These are phyloP conservation scores for Carpinus fangiana DNA, from an alignment of 306 rosid genomes.

Conservation along the genomic window DNA sequence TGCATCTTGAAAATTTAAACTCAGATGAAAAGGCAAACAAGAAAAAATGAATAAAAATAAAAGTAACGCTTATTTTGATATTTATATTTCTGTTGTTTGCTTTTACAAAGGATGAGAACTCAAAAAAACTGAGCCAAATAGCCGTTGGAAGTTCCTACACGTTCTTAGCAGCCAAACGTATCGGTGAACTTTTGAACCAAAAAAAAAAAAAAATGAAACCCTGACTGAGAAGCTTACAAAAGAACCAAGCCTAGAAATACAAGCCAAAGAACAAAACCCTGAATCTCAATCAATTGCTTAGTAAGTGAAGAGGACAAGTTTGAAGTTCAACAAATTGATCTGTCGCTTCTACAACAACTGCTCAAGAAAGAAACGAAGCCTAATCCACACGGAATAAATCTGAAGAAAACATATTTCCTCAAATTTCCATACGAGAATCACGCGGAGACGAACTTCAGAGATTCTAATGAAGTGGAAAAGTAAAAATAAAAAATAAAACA, in stretches of 20 bases:
- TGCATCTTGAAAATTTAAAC: constrained; percentile 11
- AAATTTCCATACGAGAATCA: not conserved
- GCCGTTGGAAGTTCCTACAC: not conserved
- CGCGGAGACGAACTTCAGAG: not conserved
- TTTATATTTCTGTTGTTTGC: not conserved
- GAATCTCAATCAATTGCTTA: not conserved
- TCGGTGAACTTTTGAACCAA: not conserved
- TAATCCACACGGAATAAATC: not conserved
- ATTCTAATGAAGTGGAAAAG: not conserved
- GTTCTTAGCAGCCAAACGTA: not conserved
- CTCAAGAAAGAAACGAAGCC: not conserved
- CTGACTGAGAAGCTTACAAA: not conserved
- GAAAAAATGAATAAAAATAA: not conserved
- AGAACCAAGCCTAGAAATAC: not conserved
- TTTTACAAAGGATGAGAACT: not conserved
- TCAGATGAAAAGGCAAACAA: constrained; percentile 6
- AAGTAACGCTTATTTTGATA: not conserved
- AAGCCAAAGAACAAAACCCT: not conserved
- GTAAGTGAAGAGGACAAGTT: not conserved
- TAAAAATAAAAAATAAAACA: not conserved
- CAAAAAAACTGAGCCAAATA: not conserved
- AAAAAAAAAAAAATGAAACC: not conserved
- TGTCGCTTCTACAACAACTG: not conserved
- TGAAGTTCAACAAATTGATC: not conserved
- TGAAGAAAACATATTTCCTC: not conserved